Conservation (phyloP, 2,329 filamentous ascomycete species). For the Diplodia intermedia region DNA sequence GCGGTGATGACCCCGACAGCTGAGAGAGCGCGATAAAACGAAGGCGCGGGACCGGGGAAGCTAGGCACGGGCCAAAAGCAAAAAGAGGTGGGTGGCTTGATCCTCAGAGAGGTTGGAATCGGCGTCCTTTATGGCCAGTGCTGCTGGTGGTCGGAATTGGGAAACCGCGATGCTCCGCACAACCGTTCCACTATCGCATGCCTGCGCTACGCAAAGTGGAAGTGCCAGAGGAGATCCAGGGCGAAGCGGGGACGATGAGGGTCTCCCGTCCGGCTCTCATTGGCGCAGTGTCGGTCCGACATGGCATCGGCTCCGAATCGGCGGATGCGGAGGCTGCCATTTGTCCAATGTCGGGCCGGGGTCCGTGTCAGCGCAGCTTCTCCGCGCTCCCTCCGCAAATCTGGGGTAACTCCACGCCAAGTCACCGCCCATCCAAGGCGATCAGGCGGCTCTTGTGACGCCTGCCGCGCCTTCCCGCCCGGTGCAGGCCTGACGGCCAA, state of each 20-base stretch:
- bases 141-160: slow-evolving; percentile 6
- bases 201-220: background rate
- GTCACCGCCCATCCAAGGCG: background rate
- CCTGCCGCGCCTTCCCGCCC: background rate
- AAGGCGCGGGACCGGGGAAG: background rate
- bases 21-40: background rate
- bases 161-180: slow-evolving; percentile 3
- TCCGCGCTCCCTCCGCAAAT: slow-evolving; percentile 7
- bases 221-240: slow-evolving; percentile 6
- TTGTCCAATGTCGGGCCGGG: slow-evolving; percentile 8
- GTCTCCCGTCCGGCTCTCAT: background rate
- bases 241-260: background rate
- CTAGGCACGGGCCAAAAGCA: slow-evolving; percentile 2
- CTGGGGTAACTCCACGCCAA: slow-evolving; percentile 26
- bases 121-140: slow-evolving; percentile 3
- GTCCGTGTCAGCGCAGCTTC: background rate
- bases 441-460: slow-evolving; percentile 10
- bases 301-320: background rate
- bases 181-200: background rate
- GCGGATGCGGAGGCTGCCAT: background rate
- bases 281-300: slow-evolving; percentile 3
- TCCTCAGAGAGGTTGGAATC: background rate
- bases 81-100: background rate
- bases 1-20: background rate
- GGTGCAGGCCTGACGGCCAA: background rate